Evolutionary conservation across 2,329 filamentous ascomycete species (phyloP), one percentile per base, ranked within the genome.

Genomic region (Parafenestella ontariensis): DNA sequence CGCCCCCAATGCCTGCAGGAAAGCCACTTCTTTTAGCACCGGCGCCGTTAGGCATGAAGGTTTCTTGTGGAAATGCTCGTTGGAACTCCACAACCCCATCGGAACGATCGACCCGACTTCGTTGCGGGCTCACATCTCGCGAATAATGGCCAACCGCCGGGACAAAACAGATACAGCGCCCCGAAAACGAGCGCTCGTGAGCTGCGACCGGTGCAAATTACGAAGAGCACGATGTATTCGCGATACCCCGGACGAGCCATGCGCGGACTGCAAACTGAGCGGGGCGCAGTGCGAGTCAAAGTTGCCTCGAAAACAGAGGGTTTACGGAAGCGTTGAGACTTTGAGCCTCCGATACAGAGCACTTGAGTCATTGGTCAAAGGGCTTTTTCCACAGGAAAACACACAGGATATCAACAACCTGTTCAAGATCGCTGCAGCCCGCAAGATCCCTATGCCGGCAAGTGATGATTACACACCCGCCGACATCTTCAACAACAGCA

Each of bases 291-390:
- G 78, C 61, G 75, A 79, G 58, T 78, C 73, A 7, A 79, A 77
- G 10, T 64, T 79, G 31, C 78, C 78, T 5, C 73, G 78, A 21
- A 80, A 80, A 57, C 77, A 78, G 34, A 66, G 78, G 29, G 77
- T 80, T 10, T 80, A 80, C 49, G 78, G 78, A 15, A 79, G 78
- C 52, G 75, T 79, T 6, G 78, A 80, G 55, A 78, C 77, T n/a
- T 64, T 80, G 39, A 79, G 77, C 43, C 65, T 76, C 26, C 70
- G 78, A 24, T 80, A 78, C 54, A 69, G 78, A 39, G 76, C 78
- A 2, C 68, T 80, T 10, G 77, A 80, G 57, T 70, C 76, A 15
- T 43, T 80, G 39, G 70, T 79, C 37, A 75, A 76, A 45, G 77
- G 77, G 0, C 51, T 80, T 1, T 79, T 78, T 42, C 76, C 78